These are phyloP conservation scores for Xylaria flabelliformis DNA, from an alignment of 495 filamentous ascomycete species.

Conservation along the genomic window DNA sequence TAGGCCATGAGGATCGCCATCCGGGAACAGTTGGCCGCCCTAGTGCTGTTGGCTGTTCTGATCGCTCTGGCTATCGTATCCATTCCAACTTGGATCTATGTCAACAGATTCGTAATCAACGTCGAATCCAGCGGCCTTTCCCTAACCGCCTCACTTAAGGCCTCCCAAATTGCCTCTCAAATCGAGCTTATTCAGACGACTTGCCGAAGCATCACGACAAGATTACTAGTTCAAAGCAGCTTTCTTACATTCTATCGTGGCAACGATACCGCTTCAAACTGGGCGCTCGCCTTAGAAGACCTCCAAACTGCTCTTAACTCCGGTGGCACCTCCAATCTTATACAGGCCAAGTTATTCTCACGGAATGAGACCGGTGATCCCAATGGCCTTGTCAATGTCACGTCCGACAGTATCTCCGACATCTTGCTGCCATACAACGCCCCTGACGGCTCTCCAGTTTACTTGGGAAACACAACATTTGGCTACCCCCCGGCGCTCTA, in stretches of 20 bases:
- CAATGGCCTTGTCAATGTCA: constrained; percentile 65
- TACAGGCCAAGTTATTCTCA: constrained; percentile 73
- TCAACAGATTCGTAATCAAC: constrained; percentile 72
- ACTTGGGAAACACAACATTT: constrained; percentile 62
- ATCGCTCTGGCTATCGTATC: constrained; percentile 64
- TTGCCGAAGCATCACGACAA: constrained; percentile 68
- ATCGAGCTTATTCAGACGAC: constrained; percentile 75
- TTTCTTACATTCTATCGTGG: constrained; percentile 65
- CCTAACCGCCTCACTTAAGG: constrained; percentile 84
- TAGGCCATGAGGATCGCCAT: constrained; percentile 80
- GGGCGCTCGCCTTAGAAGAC: constrained; percentile 62
- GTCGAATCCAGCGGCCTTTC: constrained; percentile 66
- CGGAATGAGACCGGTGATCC: constrained; percentile 62
- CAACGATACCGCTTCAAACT: constrained; percentile 60
- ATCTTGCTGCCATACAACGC: constrained; percentile 64
- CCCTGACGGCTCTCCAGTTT: constrained; percentile 61
- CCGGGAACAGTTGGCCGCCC: constrained; percentile 77
- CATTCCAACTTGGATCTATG: constrained; percentile 69
- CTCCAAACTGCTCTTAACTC: constrained; percentile 65
- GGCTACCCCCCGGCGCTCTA: constrained; percentile 74
- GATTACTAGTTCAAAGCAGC: constrained; percentile 69
- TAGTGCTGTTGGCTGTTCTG: constrained; percentile 74
- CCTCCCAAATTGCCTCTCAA: constrained; percentile 77
- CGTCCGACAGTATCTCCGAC: constrained; percentile 49
- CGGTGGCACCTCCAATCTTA: constrained; percentile 58